Evolutionary conservation across 2,329 filamentous ascomycete species (phyloP).

Genomic region (Penicillium olsonii): DNA sequence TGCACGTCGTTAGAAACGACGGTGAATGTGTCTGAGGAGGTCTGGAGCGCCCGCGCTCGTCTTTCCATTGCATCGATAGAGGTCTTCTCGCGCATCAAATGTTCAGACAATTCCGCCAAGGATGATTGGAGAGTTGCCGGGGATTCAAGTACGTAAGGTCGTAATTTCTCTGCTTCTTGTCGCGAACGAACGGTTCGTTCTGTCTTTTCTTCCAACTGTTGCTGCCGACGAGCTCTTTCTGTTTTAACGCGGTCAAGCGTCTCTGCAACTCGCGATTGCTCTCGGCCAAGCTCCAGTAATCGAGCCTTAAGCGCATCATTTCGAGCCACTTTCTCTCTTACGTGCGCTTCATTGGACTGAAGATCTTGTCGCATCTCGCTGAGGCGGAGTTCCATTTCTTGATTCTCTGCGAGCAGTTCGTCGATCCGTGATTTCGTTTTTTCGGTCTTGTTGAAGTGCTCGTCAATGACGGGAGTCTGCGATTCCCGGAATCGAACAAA

Average conservation of each 20-base stretch:
- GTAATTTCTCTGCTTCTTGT: conserved; percentile 84
- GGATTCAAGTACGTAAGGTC: conserved; percentile 89
- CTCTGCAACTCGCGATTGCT: conserved; percentile 79
- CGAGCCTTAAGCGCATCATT: conserved; percentile 86
- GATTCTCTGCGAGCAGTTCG: conserved; percentile 78
- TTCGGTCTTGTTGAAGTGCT: conserved; percentile 90
- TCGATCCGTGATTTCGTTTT: conserved; percentile 86
- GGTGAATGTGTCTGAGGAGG: conserved; percentile 83
- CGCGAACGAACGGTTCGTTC: conserved; percentile 63
- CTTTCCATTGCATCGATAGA: conserved; percentile 88
- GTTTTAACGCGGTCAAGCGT: conserved; percentile 80
- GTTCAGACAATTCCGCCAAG: conserved; percentile 78
- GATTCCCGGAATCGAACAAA: conserved; percentile 96
- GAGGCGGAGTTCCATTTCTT: conserved; percentile 78
- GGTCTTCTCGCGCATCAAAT: conserved; percentile 73
- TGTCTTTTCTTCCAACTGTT: conserved; percentile 53
- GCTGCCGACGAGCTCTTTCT: conserved; percentile 75
- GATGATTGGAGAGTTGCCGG: conserved; percentile 79
- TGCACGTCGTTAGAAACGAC: conserved; percentile 83
- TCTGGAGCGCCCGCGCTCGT: conserved; percentile 84
- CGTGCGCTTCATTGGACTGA: conserved; percentile 75
- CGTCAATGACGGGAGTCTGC: conserved; percentile 84
- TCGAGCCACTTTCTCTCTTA: conserved; percentile 79
- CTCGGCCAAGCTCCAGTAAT: conserved; percentile 75
- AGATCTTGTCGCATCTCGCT: conserved; percentile 79